Base-by-base conservation (phyloP, 257 asterid genomes). In the Osmanthus fragrans region DNA sequence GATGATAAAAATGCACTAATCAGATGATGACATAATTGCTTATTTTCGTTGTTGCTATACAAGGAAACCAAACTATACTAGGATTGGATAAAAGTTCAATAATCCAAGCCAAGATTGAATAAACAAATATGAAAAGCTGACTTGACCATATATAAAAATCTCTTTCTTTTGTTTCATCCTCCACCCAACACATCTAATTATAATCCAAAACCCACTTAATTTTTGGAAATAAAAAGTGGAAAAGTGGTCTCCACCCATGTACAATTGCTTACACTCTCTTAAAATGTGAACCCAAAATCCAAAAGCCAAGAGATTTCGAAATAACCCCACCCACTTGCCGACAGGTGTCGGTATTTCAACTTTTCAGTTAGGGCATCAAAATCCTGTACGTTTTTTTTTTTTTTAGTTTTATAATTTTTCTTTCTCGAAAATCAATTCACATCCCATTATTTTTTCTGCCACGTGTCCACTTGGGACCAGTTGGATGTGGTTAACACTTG, bases 271-370 rank as follows among this genome's bases (percentile, higher is more conserved):
- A 23, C 18, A 13, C 19, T 25, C 33, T 63, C 69, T 63, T 27
- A 63, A 63, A 63, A 63, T 63, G 16, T 4, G 69, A 63, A 63
- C 69, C 69, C 69, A 27, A 63, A 27, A n/a, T 23, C 0, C 69
- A 23, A 63, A 25, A 56, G 34, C 69, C 69, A 63, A 63, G 69
- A 27, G 69, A 15, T 16, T 47, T 47, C 21, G 21, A 47, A 47
- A 47, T 47, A 47, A 47, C 58, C 18, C 36, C 69, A 3, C 10
- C 19, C 69, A 63, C 69, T 27, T 33, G 73, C 73, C 13, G 27
- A 69, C 73, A 69, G 73, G 73, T 69, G 73, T 67, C 45, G 72
- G 27, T n/a, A 34, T 36, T n/a, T 6, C 73, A 69, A 69, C 73
- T 69, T 69, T 69, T 32, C 27, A 69, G 69, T 63, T 27, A 11